phyloP scores from a whole-genome alignment of 2,329 filamentous ascomycete genomes.

The Huntiella omanensis region DNA sequence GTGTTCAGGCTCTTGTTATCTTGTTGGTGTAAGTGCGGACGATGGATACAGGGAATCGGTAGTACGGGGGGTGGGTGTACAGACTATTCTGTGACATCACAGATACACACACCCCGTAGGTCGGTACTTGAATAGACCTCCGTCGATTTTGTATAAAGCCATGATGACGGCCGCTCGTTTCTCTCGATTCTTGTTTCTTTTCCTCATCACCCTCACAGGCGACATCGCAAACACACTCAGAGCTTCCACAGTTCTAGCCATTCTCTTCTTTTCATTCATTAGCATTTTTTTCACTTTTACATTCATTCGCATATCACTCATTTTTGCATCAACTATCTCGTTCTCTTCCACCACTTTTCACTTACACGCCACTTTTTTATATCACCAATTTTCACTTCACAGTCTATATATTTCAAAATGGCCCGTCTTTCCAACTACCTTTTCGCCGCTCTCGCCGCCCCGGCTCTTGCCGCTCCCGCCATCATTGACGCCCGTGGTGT shows the following conservation, averaged over 20 bases:
- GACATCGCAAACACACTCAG: conserved; percentile 1
- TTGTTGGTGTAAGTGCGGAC: too few relatives aligned
- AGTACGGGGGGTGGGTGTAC: too few relatives aligned
- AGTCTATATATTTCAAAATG: neutral
- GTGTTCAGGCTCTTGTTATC: too few relatives aligned
- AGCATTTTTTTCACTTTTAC: neutral
- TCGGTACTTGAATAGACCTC: too few relatives aligned
- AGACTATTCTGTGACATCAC: too few relatives aligned
- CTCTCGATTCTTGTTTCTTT: neutral
- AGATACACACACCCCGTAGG: too few relatives aligned
- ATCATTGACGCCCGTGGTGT: neutral
- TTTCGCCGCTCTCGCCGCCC: conserved; percentile 7
- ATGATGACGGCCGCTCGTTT: neutral
- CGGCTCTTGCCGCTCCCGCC: conserved; percentile 3
- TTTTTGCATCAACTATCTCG: neutral
- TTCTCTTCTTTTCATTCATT: conserved; percentile 3
- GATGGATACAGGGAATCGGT: too few relatives aligned
- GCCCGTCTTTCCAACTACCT: conserved; percentile 2
- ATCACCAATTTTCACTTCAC: too few relatives aligned
- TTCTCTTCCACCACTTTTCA: neutral
- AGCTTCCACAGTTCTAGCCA: conserved; percentile 9
- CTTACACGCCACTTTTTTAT: neutral
- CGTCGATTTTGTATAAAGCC: conserved; percentile 3
- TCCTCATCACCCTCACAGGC: conserved; percentile 1
- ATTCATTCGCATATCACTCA: neutral